A percentile compares a stretch with the other conserved stretches of the same genome.
Conservation (phyloP, 1,284 basidiomycete genomes). For the Termitomyces sp. region DNA sequence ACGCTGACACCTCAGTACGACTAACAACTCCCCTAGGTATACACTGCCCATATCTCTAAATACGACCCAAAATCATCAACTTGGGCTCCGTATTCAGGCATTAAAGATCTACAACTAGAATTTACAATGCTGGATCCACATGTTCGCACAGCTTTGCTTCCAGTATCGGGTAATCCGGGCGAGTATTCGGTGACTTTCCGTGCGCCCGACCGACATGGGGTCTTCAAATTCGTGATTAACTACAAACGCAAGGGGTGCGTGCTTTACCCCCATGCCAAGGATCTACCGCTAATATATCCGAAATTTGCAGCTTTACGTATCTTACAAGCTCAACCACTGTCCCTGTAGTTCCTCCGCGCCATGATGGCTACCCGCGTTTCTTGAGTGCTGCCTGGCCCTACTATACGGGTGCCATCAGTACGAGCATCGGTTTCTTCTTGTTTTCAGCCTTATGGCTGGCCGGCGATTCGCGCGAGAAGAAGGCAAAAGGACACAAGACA, state of each 20-base stretch:
- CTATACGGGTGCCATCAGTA: slow-evolving; percentile 86
- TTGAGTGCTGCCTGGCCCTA: slow-evolving; percentile 94
- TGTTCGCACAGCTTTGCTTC: slow-evolving; percentile 68
- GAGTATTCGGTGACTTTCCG: slow-evolving; percentile 78
- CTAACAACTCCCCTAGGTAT: slow-evolving; percentile 48
- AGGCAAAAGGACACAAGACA: slow-evolving; percentile 40
- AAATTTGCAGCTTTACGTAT: slow-evolving; percentile 55
- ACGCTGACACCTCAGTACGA: neutral
- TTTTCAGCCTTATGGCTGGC: slow-evolving; percentile 85
- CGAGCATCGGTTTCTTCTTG: slow-evolving; percentile 76
- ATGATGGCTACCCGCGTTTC: slow-evolving; percentile 94
- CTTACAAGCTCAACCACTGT: slow-evolving; percentile 73
- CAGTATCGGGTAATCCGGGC: slow-evolving; percentile 51
- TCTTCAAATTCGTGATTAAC: slow-evolving; percentile 93
- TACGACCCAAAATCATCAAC: slow-evolving; percentile 49
- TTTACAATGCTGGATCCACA: slow-evolving; percentile 99
- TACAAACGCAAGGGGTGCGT: slow-evolving; percentile 83
- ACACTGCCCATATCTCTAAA: slow-evolving; percentile 65
- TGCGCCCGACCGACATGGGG: slow-evolving; percentile 92
- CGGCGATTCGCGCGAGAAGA: slow-evolving; percentile 62
- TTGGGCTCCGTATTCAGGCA: slow-evolving; percentile 71
- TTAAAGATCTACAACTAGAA: slow-evolving; percentile 84
- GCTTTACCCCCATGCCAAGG: neutral
- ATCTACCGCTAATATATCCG: slow-evolving; percentile 4
- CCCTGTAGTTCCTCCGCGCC: slow-evolving; percentile 87